Evolutionary conservation across 805 yeast genomes (phyloP), one percentile per base, ranked within the genome.

Genomic region (Dipodascopsis uninucleata): DNA sequence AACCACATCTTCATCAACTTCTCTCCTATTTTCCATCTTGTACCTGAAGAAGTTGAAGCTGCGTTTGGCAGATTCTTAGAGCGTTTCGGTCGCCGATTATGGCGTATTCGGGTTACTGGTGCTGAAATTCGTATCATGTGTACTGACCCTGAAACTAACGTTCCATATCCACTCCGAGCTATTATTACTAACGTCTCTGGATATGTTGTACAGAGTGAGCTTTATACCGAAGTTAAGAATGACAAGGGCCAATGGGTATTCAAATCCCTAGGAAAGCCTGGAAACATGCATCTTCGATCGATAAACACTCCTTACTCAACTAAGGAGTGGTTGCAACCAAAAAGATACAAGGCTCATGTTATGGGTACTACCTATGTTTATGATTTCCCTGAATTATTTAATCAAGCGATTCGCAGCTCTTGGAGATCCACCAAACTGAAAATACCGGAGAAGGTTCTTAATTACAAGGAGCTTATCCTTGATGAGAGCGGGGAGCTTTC

Each of bases 301-400:
- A 88, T 93, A 61, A 82, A 89, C 37, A 86, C 97, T 41, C 96
- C 97, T 39, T 94, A 93, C 65, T 95, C 97, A 47, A 95, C 94
- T 25, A 93, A 93, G 74, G 98, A 93, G 71, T 89, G 95, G 72
- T 76, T 93, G 61, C 98, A 93, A 73, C 97, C 97, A 60, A 93
- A 93, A 70, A 87, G 99, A 71, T 94, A 94, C 75, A 85, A 83
- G 72, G 99, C 99, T 39, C 97, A 93, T 69, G 76, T 86, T 60
- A 84, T 93, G 89, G 98, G 98, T 54, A 93, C 99, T 16, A 89
- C 98, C 8, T 93, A 87, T 63, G 96, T 87, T 39, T 93, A 94
- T 62, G 99, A 93, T 69, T 94, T 93, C 93, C 98, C 99, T 41
- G 98, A 93, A 66, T 72, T 93, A 61, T 93, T 94, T 83, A 85